Evolutionary conservation across 495 filamentous ascomycete species (phyloP).

Genomic region (Talaromyces adpressus): DNA sequence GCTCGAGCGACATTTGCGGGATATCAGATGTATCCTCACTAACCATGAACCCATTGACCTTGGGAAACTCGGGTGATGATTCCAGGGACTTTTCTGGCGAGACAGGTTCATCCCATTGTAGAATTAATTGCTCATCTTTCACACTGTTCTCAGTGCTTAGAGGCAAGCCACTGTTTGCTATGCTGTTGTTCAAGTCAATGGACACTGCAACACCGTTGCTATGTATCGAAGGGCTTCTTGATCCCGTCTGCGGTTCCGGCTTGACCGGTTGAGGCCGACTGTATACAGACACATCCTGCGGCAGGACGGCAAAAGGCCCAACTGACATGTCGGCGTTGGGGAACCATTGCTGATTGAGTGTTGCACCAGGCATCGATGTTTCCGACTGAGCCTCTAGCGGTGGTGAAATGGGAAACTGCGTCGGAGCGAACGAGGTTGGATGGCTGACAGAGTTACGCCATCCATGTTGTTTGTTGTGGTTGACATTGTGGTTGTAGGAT

Average conservation of each 20-base stretch:
- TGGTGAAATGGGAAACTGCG: constrained; percentile 8
- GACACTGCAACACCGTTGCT: not conserved
- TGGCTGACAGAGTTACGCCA: constrained; percentile 2
- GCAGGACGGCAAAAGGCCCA: not conserved
- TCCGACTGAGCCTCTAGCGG: constrained; percentile 10
- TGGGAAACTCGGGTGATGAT: constrained; percentile 18
- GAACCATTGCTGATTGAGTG: constrained; percentile 5
- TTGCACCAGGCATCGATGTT: not conserved
- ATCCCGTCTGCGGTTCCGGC: not conserved
- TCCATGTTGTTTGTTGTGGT: not conserved
- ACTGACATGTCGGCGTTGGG: not conserved
- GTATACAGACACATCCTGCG: not conserved
- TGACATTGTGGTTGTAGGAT: not conserved
- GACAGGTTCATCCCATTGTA: constrained; percentile 23
- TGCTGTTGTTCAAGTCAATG: not conserved
- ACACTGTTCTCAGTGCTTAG: not conserved
- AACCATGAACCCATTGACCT: constrained; percentile 33
- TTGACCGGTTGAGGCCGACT: not conserved
- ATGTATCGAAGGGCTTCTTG: constrained; percentile 3
- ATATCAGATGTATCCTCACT: constrained; percentile 30
- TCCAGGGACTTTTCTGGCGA: constrained; percentile 21
- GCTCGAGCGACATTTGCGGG: constrained; percentile 20
- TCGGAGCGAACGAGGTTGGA: not conserved
- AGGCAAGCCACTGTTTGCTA: not conserved
- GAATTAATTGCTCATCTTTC: constrained; percentile 16